Percentiles rank a stretch among this genome's conserved stretches.
These are phyloP conservation scores for Ceratobasidium sp. DNA, from an alignment of 1,284 basidiomycete genomes.

Conservation along the genomic window DNA sequence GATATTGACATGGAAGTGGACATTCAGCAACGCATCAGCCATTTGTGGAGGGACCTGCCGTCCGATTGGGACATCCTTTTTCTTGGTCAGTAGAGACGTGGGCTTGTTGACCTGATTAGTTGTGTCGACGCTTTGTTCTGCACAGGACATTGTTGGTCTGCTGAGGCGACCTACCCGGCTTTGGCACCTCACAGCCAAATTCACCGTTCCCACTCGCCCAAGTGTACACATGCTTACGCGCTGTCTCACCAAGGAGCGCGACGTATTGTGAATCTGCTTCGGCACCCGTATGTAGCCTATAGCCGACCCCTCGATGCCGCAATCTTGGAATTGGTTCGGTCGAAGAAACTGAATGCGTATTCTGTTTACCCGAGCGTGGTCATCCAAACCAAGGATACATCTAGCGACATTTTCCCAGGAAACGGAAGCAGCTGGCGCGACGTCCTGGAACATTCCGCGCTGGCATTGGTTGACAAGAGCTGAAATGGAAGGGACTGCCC, in stretches of 20 bases:
- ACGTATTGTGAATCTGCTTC: constrained; percentile 36
- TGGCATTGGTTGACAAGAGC: constrained; percentile 49
- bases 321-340: constrained; percentile 54
- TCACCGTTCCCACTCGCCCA: constrained; percentile 48
- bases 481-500: background rate
- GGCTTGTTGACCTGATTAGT: background rate
- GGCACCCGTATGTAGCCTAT: constrained; percentile 49
- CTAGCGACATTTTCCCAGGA: constrained; percentile 55
- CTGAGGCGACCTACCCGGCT: constrained; percentile 46
- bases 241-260: constrained; percentile 37
- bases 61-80: constrained; percentile 80
- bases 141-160: constrained; percentile 50
- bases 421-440: constrained; percentile 55
- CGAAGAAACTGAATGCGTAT: constrained; percentile 53
- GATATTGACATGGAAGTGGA: constrained; percentile 76
- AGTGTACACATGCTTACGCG: constrained; percentile 49
- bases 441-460: constrained; percentile 55
- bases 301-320: constrained; percentile 53
- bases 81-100: constrained; percentile 64
- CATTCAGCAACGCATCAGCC: constrained; percentile 64
- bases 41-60: constrained; percentile 71
- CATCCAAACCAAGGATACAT: constrained; percentile 56
- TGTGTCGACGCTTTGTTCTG: constrained; percentile 11
- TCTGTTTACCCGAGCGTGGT: constrained; percentile 57
- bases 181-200: constrained; percentile 42